Percentiles rank a stretch among this genome's conserved stretches.
Evolutionary conservation across 306 rosid genomes (phyloP).

Genomic region (Fragaria ananassa): DNA sequence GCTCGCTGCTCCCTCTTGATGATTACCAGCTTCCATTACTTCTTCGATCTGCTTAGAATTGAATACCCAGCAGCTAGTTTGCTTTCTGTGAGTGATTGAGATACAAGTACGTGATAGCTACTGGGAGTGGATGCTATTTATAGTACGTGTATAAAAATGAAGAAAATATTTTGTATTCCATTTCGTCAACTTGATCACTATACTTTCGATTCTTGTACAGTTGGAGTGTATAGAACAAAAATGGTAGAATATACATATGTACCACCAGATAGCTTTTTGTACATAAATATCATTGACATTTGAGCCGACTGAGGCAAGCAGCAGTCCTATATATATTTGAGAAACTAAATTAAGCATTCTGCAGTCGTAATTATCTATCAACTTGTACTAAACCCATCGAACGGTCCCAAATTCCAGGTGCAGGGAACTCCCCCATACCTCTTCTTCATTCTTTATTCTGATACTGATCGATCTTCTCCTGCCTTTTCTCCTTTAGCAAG

Average conservation of each 20-base stretch:
- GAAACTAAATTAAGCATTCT: background rate
- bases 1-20: background rate
- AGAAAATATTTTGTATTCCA: background rate
- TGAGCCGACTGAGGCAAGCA: background rate
- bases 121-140: background rate
- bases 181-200: background rate
- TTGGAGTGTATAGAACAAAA: background rate
- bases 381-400: background rate
- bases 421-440: too few species aligned
- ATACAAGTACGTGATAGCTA: background rate
- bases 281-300: background rate
- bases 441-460: background rate
- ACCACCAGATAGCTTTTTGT: background rate
- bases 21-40: slow-evolving; percentile 2
- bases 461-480: background rate
- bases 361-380: background rate
- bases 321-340: background rate
- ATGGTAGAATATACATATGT: background rate
- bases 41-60: background rate
- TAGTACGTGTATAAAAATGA: slow-evolving; percentile 1
- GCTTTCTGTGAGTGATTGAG: background rate
- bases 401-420: background rate
- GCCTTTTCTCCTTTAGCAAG: too few species aligned
- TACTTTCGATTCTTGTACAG: background rate
- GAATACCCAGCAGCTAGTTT: background rate